Evolutionary conservation across 192 early-diverging fungal species (phyloP), one percentile per base, ranked within the genome.

Genomic region (Backusella morwellensis): DNA sequence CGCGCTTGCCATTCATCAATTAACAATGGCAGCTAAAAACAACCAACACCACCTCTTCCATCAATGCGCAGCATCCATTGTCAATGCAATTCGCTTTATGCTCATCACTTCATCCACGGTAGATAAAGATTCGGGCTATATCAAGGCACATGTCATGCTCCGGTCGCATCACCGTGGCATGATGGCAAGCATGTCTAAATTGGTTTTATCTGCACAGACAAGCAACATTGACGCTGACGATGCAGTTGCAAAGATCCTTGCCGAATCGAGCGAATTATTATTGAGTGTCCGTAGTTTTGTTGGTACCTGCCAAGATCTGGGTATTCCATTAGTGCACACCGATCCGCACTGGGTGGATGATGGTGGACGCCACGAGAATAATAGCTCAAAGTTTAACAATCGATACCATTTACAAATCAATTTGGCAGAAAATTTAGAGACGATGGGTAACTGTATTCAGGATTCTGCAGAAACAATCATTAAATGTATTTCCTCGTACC

Each of bases 71-170:
- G 79, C 86, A 34, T 77, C 87, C 56, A 85, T 97, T 8, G 91
- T 97, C 26, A 87, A 92, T 38, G 88, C 94, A 50, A 93, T 99
- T 68, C 90, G 96, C n/a, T 88, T 92, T 17, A 93, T 99, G 92
- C 86, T 99, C 35, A 91, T 91, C 47, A 88, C 93, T 19, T 96
- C 93, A 7, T 92, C 91, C 40, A 88, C 92, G 0, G 83, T 92
- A 0, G 90, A 90, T 29, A 91, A 90, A 70, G 92, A 95, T 32
- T 89, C 92, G 0, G 85, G 86, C 17, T 84, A 88, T 14, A 90
- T 94, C 75, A 87, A 89, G 68, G 84, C 85, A 35, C 90, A 96
- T 76, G 84, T 83, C 9, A 82, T 84, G 54, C 84, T 98, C 35
- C 92, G 90, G 77, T 77, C 87, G 40, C 85, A 91, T 68, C 94